Evolutionary conservation across 768 basidiomycete genomes (phyloP).

Genomic region (Suillus luteus): DNA sequence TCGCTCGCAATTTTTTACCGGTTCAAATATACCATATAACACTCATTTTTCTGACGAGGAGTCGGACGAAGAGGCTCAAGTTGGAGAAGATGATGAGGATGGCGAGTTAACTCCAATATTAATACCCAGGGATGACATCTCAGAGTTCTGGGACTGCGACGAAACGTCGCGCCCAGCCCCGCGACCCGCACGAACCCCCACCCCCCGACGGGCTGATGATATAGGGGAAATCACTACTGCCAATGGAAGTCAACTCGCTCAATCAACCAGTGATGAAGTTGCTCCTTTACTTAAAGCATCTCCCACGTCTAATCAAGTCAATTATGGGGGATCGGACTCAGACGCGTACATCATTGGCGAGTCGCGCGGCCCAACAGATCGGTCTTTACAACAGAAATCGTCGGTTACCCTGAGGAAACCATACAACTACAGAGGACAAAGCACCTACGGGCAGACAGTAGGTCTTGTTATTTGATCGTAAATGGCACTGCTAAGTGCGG

Average conservation of each 20-base stretch:
- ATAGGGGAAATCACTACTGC: background rate
- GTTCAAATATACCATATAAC: slow-evolving; percentile 55
- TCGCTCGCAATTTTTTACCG: slow-evolving; percentile 67
- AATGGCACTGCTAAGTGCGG: slow-evolving; percentile 1
- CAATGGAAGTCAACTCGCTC: background rate
- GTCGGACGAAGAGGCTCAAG: slow-evolving; percentile 26
- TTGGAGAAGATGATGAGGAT: slow-evolving; percentile 20
- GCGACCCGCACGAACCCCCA: slow-evolving; percentile 2
- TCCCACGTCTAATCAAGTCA: background rate
- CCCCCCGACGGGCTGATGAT: background rate
- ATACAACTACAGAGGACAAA: slow-evolving; percentile 51
- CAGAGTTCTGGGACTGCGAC: slow-evolving; percentile 27
- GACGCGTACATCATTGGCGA: background rate
- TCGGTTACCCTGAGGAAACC: slow-evolving; percentile 17
- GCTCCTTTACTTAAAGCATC: slow-evolving; percentile 45
- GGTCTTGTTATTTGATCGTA: slow-evolving; percentile 20
- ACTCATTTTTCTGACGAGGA: slow-evolving; percentile 45
- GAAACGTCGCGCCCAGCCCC: slow-evolving; percentile 12
- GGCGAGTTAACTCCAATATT: slow-evolving; percentile 1
- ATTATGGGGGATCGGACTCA: background rate
- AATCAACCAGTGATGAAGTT: slow-evolving; percentile 19
- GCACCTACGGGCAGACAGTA: slow-evolving; percentile 76
- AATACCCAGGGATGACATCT: slow-evolving; percentile 18
- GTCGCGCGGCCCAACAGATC: slow-evolving; percentile 1
- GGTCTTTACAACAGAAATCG: slow-evolving; percentile 9